phyloP scores from a whole-genome alignment of 1,284 basidiomycete species.

The Heterobasidion parviporum region DNA sequence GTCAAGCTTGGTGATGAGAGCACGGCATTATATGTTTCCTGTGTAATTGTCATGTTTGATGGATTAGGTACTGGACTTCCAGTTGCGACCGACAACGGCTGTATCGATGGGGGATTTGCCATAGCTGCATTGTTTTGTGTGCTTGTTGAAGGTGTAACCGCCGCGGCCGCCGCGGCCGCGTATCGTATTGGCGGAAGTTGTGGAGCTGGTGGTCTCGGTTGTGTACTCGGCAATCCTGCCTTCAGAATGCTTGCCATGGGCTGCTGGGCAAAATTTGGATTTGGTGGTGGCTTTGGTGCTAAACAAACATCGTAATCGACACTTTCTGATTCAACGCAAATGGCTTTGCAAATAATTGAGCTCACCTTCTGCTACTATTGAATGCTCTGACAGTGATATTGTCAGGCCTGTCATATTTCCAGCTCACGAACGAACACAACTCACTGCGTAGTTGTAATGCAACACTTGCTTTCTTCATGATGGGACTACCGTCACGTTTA shows the following conservation, averaged over 20 bases:
- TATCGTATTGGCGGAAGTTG: slow-evolving; percentile 81
- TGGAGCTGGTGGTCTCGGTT: slow-evolving; percentile 35
- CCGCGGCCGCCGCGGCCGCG: slow-evolving; percentile 86
- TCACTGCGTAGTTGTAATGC: slow-evolving; percentile 60
- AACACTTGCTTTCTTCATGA: slow-evolving; percentile 64
- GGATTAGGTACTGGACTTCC: slow-evolving; percentile 10
- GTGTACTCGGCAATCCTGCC: slow-evolving; percentile 46
- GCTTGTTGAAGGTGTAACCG: slow-evolving; percentile 41
- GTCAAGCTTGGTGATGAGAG: slow-evolving; percentile 72
- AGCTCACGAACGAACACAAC: slow-evolving; percentile 16
- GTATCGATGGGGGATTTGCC: not conserved
- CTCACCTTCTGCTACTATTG: slow-evolving; percentile 39
- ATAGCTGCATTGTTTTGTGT: slow-evolving; percentile 11
- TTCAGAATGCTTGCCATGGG: slow-evolving; percentile 80
- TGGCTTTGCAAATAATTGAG: slow-evolving; percentile 9
- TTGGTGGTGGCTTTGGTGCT: slow-evolving; percentile 68
- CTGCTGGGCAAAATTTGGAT: slow-evolving; percentile 72
- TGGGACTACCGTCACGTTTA: slow-evolving; percentile 62
- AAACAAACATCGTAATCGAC: slow-evolving; percentile 3
- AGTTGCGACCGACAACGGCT: not conserved
- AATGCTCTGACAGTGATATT: slow-evolving; percentile 27
- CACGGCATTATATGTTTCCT: slow-evolving; percentile 42
- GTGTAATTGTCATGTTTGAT: slow-evolving; percentile 20
- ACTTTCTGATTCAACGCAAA: slow-evolving; percentile 12
- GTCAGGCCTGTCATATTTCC: too few relatives aligned